Percentiles rank a stretch among this genome's conserved stretches.
These are phyloP conservation scores for Hymenoscyphus infarciens DNA, from an alignment of 2,329 filamentous ascomycete species.

Conservation along the genomic window DNA sequence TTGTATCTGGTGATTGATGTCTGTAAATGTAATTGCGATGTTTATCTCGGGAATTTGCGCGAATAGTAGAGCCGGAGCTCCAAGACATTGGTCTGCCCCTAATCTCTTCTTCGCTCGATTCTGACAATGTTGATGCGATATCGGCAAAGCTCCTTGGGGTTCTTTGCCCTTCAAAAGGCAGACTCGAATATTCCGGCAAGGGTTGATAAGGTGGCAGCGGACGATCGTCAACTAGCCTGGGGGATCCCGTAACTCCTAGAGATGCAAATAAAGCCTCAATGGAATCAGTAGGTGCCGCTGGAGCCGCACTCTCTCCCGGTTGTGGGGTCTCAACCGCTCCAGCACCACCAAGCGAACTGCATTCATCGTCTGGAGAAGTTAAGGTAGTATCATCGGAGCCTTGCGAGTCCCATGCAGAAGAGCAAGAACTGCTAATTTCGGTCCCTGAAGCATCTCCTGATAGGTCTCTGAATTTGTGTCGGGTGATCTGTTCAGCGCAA, in stretches of 20 bases:
- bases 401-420: background rate
- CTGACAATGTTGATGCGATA: background rate
- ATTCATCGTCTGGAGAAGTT: no score
- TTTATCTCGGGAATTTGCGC: background rate
- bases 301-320: slow-evolving; percentile 27
- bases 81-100: background rate
- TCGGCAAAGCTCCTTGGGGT: background rate
- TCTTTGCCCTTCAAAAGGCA: background rate
- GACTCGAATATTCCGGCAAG: background rate
- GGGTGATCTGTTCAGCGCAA: no score
- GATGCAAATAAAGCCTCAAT: slow-evolving; percentile 35
- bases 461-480: no score
- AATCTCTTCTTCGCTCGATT: background rate
- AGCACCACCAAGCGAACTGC: no score
- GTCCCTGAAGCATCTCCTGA: background rate
- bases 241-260: slow-evolving; percentile 36
- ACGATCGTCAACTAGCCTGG: slow-evolving; percentile 33
- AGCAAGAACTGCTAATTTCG: background rate
- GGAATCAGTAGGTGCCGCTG: slow-evolving; percentile 18
- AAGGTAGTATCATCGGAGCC: background rate
- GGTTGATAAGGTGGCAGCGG: slow-evolving; percentile 15
- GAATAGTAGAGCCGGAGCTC: background rate
- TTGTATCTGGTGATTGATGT: background rate
- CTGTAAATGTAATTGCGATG: background rate
- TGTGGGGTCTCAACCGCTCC: slow-evolving; percentile 25